These are phyloP conservation scores for Apiotrichum gracile DNA, from an alignment of 1,284 basidiomycete species.

Conservation along the genomic window DNA sequence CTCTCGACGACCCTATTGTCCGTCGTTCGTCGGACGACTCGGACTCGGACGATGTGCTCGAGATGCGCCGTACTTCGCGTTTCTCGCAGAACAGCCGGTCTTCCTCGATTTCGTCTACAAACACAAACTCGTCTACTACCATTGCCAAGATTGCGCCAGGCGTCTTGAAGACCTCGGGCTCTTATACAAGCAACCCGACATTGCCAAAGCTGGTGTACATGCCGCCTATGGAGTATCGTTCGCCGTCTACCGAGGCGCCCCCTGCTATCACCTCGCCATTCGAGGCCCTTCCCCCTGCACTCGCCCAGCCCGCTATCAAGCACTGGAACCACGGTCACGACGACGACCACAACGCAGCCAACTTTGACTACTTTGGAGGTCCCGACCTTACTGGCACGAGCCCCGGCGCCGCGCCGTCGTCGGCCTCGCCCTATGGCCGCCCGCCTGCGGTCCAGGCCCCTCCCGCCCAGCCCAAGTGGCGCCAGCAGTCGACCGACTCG, in stretches of 20 bases:
- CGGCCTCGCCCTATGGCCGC: conserved; percentile 15
- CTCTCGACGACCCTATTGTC: conserved; percentile 57
- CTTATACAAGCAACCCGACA: conserved; percentile 33
- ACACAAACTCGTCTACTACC: conserved; percentile 56
- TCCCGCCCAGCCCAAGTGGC: conserved; percentile 44
- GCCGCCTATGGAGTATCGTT: conserved; percentile 52
- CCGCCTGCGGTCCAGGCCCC: conserved; percentile 30
- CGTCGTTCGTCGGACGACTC: conserved; percentile 31
- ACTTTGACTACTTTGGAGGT: conserved; percentile 60
- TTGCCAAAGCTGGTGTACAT: conserved; percentile 63
- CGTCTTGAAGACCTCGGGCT: conserved; percentile 67
- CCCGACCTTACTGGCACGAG: conserved; percentile 48
- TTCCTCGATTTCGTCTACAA: conserved; percentile 52
- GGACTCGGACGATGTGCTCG: conserved; percentile 56
- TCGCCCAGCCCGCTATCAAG: conserved; percentile 36
- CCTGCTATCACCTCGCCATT: conserved; percentile 13
- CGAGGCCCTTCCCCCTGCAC: conserved; percentile 36
- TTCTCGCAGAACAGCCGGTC: conserved; percentile 16
- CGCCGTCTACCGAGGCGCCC: conserved; percentile 19
- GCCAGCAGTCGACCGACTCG: conserved; percentile 30
- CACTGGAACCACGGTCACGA: conserved; percentile 22
- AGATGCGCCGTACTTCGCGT: conserved; percentile 52
- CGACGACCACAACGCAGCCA: conserved; percentile 50
- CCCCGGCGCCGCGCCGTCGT: conserved; percentile 1
- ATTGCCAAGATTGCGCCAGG: conserved; percentile 95